phyloP scores from a whole-genome alignment of 2,329 filamentous ascomycete genomes.

The Diaporthe sp. region DNA sequence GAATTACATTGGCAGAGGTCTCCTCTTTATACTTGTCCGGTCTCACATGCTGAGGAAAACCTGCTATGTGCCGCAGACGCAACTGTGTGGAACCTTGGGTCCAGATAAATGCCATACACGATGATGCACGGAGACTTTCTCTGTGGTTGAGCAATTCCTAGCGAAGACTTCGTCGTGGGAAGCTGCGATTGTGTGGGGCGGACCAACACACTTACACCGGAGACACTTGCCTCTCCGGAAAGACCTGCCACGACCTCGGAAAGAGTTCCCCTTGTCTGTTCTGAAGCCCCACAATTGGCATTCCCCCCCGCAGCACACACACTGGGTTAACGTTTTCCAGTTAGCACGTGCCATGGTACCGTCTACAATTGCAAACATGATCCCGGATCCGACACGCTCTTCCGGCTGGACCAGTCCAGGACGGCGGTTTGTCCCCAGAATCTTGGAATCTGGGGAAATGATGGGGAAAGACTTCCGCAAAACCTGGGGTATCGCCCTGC shows the following conservation, averaged over 20 bases:
- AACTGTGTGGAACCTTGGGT: background rate
- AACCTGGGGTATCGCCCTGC: background rate
- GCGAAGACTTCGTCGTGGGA: background rate
- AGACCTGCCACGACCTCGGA: background rate
- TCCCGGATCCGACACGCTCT: background rate
- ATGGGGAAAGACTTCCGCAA: background rate
- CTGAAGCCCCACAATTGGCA: background rate
- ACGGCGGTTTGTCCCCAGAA: background rate
- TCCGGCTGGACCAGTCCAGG: background rate
- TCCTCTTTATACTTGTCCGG: constrained; percentile 1
- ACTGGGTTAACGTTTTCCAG: background rate
- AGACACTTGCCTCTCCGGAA: background rate
- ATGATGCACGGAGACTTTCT: background rate
- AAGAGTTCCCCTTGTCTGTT: background rate
- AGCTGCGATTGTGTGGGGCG: background rate
- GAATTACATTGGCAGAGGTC: background rate
- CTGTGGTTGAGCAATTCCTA: background rate
- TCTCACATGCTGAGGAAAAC: background rate
- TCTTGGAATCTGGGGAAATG: background rate
- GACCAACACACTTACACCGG: background rate
- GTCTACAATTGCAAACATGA: background rate
- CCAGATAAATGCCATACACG: background rate
- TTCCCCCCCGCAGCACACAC: background rate
- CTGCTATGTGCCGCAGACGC: background rate
- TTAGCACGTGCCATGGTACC: background rate